A percentile compares a stretch with the other conserved stretches of the same genome.
These are phyloP conservation scores for Leishmania gerbilli DNA, from an alignment of 208 protist species.

Conservation along the genomic window DNA sequence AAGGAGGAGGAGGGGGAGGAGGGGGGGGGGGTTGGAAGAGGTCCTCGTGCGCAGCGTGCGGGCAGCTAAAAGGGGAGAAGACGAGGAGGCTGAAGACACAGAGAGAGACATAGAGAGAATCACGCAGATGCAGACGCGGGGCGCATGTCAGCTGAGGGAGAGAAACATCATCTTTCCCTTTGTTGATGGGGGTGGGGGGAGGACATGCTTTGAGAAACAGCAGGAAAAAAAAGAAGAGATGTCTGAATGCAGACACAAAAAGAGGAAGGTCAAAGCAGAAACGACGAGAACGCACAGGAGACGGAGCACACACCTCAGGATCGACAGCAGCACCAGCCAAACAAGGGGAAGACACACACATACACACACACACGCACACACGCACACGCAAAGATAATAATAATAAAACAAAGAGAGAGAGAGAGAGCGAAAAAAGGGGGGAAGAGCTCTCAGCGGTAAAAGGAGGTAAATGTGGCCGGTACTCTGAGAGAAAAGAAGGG, in stretches of 20 bases:
- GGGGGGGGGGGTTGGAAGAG: background rate
- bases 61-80: background rate
- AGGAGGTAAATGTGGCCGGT: background rate
- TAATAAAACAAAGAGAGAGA: background rate
- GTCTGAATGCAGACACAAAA: background rate
- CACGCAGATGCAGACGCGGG: background rate
- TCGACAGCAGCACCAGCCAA: background rate
- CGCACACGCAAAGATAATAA: too few species aligned
- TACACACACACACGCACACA: background rate
- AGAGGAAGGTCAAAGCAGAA: background rate
- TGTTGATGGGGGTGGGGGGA: background rate
- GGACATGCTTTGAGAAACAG: background rate
- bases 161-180: background rate
- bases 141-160: background rate
- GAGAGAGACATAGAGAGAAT: background rate
- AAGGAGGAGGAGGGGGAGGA: background rate
- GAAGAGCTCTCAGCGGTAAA: background rate
- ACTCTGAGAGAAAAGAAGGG: background rate
- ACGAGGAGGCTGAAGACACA: background rate
- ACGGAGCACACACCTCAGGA: background rate
- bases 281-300: background rate
- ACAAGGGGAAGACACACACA: background rate
- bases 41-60: background rate
- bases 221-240: background rate
- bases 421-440: background rate